Conservation (phyloP, 164 flowering plant genomes). For the Piper betle region DNA sequence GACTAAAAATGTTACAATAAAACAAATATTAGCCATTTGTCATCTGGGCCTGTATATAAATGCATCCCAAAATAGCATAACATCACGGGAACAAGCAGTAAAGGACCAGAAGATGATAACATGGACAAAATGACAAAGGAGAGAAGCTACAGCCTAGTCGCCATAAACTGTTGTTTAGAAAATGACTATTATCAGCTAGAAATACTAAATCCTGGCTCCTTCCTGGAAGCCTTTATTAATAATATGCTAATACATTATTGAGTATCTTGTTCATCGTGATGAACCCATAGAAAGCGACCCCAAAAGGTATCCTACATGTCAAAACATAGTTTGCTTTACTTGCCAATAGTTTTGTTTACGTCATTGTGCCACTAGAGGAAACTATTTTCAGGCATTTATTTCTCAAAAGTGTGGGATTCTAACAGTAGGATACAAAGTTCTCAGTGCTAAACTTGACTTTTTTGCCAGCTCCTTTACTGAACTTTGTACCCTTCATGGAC, state of each 20-base stretch:
- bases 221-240: too few relatives aligned
- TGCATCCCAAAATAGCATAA: too few relatives aligned
- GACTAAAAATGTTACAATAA: constrained; percentile 27
- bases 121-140: background rate
- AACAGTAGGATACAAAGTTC: background rate
- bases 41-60: background rate
- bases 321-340: background rate
- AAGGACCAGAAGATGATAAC: background rate
- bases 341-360: too few relatives aligned
- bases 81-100: background rate
- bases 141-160: background rate
- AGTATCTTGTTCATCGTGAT: too few relatives aligned
- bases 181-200: background rate
- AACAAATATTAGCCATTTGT: background rate
- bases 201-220: too few relatives aligned
- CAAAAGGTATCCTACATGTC: background rate
- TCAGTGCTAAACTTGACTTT: background rate
- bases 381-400: background rate
- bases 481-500: background rate
- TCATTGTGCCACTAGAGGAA: background rate
- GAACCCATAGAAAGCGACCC: too few relatives aligned
- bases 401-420: background rate
- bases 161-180: background rate
- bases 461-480: background rate
- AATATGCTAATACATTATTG: too few relatives aligned